Percentiles rank a stretch among this genome's conserved stretches.
These are phyloP conservation scores for Geopyxis carbonaria DNA, from an alignment of 495 filamentous ascomycete species.

Conservation along the genomic window DNA sequence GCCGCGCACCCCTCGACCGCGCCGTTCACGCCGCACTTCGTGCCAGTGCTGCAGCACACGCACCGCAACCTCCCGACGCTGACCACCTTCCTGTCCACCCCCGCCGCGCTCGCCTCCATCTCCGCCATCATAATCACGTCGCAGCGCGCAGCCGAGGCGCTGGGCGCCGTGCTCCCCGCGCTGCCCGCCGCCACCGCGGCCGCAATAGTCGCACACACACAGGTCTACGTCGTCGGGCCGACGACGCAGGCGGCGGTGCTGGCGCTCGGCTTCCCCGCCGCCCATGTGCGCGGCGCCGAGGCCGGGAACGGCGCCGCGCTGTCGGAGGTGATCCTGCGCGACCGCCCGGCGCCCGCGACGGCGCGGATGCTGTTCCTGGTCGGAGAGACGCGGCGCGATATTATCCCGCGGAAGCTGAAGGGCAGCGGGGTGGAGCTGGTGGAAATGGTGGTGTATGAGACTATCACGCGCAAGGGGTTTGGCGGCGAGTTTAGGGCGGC, in stretches of 20 bases:
- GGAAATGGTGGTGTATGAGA: constrained; percentile 74
- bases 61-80: constrained; percentile 37
- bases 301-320: constrained; percentile 69
- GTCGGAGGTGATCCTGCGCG: constrained; percentile 54
- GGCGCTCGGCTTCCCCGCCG: constrained; percentile 20
- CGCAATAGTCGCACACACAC: constrained; percentile 7
- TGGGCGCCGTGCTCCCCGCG: constrained; percentile 40
- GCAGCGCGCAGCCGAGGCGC: constrained; percentile 81
- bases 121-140: constrained; percentile 86
- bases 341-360: constrained; percentile 37
- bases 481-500: constrained; percentile 42
- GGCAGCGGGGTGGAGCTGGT: constrained; percentile 41
- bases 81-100: constrained; percentile 28
- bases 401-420: constrained; percentile 68
- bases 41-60: constrained; percentile 69
- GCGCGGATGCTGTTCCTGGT: constrained; percentile 64
- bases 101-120: constrained; percentile 33
- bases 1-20: constrained; percentile 26
- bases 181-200: neutral
- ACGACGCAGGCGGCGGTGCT: constrained; percentile 54
- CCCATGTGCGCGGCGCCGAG: constrained; percentile 52
- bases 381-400: constrained; percentile 68
- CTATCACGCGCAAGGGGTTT: constrained; percentile 60
- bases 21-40: constrained; percentile 42
- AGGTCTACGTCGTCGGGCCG: constrained; percentile 69